A percentile compares a stretch with the other conserved stretches of the same genome.
These are phyloP conservation scores for Chiua sp. DNA, from an alignment of 1,284 basidiomycete species.

Conservation along the genomic window DNA sequence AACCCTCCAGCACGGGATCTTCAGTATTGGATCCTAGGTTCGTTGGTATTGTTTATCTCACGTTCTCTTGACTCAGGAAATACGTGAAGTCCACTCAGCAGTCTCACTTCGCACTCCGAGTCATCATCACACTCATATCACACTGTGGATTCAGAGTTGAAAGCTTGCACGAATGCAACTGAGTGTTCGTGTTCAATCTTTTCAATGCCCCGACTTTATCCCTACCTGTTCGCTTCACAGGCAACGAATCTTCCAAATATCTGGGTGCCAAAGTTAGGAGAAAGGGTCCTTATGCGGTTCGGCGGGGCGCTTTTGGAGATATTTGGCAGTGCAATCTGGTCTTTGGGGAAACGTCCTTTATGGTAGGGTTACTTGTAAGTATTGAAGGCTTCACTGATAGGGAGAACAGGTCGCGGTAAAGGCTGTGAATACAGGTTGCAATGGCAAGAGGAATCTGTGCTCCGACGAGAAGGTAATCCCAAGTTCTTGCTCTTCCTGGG, in stretches of 20 bases:
- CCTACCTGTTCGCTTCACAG: too few relatives aligned
- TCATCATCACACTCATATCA: too few relatives aligned
- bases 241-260: slow-evolving; percentile 16
- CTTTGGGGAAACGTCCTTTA: slow-evolving; percentile 1
- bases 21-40: slow-evolving; percentile 15
- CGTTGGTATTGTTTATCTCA: background rate
- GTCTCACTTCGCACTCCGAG: slow-evolving; percentile 19
- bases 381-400: background rate
- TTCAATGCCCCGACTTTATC: too few relatives aligned
- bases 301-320: slow-evolving; percentile 26
- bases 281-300: slow-evolving; percentile 14
- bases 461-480: slow-evolving; percentile 20
- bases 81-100: slow-evolving; percentile 19
- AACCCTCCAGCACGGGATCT: slow-evolving; percentile 9
- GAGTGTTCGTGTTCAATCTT: slow-evolving; percentile 18
- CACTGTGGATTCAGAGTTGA: background rate
- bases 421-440: slow-evolving; percentile 12
- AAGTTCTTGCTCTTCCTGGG: background rate
- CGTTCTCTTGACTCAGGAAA: slow-evolving; percentile 8
- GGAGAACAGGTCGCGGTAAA: slow-evolving; percentile 30
- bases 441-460: background rate
- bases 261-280: slow-evolving; percentile 12
- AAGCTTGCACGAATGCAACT: slow-evolving; percentile 6
- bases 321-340: slow-evolving; percentile 33
- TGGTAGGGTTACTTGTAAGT: slow-evolving; percentile 7